Conservation (phyloP, 352 stramenopile species). For the Globisporangium paddicum region DNA sequence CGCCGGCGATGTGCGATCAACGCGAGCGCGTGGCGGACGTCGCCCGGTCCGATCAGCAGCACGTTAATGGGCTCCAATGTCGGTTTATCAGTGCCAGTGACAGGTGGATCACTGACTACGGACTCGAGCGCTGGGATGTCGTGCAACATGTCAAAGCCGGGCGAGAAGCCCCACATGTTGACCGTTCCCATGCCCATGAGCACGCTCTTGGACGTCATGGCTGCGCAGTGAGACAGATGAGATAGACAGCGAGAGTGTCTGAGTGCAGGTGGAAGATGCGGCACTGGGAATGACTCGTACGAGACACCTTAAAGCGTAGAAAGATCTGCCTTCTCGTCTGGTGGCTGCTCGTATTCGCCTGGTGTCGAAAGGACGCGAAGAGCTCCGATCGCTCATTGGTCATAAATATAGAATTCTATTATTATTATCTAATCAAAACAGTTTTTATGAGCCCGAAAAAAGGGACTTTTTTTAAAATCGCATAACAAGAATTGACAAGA, state of each 20-base stretch:
- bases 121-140: constrained; percentile 1
- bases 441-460: too few species aligned
- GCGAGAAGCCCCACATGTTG: constrained; percentile 87
- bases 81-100: constrained; percentile 6
- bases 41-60: constrained; percentile 59
- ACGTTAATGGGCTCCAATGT: constrained; percentile 33
- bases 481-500: too few species aligned
- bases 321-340: constrained; percentile 7
- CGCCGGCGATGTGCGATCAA: constrained; percentile 45
- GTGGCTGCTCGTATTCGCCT: constrained; percentile 12
- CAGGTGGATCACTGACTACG: neutral
- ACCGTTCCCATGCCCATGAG: constrained; percentile 79
- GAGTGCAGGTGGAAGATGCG: neutral
- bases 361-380: constrained; percentile 16
- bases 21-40: constrained; percentile 72
- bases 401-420: neutral
- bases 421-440: neutral
- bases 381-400: constrained; percentile 6
- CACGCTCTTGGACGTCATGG: constrained; percentile 26
- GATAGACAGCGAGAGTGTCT: neutral
- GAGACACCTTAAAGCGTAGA: constrained; percentile 1
- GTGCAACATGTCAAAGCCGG: constrained; percentile 57
- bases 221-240: neutral
- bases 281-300: neutral
- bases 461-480: too few species aligned